Conservation (phyloP, 164 flowering plant genomes). For the Santalum album region DNA sequence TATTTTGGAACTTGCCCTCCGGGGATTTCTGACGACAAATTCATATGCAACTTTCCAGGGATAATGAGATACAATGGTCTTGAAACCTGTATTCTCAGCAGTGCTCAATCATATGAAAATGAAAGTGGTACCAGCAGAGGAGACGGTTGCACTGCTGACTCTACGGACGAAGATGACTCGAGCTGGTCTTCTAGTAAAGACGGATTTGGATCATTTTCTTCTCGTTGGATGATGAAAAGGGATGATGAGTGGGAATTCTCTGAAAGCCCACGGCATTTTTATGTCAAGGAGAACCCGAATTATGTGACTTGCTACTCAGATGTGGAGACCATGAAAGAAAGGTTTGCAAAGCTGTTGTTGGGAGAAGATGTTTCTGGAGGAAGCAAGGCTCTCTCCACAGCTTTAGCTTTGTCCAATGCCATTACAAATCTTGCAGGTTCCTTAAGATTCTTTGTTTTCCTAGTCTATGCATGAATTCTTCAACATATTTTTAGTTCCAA, state of each 20-base stretch:
- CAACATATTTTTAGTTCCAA: too few species aligned
- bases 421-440: conserved; percentile 79
- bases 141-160: conserved; percentile 52
- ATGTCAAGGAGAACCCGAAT: conserved; percentile 32
- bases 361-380: conserved; percentile 95
- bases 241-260: conserved; percentile 54
- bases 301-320: conserved; percentile 34
- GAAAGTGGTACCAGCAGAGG: conserved; percentile 65
- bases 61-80: conserved; percentile 79
- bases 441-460: too few species aligned
- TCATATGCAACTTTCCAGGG: conserved; percentile 32
- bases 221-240: conserved; percentile 48
- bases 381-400: conserved; percentile 47
- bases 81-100: conserved; percentile 67
- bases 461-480: too few species aligned
- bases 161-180: conserved; percentile 61
- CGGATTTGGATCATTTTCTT: conserved; percentile 69
- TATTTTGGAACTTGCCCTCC: neutral
- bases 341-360: conserved; percentile 66
- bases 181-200: conserved; percentile 85
- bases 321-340: conserved; percentile 77
- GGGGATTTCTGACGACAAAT: neutral
- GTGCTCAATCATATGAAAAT: conserved; percentile 41
- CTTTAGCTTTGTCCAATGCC: conserved; percentile 82
- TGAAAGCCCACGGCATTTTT: conserved; percentile 32